Evolutionary conservation across 2,329 filamentous ascomycete species (phyloP).

Genomic region (Nemania diffusa): DNA sequence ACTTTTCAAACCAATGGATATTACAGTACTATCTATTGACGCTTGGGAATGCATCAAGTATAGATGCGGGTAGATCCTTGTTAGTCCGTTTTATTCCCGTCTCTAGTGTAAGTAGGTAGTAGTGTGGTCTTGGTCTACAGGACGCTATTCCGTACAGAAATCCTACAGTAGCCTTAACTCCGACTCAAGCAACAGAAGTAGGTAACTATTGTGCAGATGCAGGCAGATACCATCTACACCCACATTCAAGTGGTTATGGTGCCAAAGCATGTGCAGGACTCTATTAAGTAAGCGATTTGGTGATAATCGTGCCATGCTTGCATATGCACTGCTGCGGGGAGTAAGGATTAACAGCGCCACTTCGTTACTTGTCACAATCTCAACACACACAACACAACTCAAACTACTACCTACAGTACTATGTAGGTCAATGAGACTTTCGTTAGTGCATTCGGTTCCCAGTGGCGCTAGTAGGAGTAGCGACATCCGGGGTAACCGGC

Average conservation of each 20-base stretch:
- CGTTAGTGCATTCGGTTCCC: background rate
- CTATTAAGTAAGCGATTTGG: background rate
- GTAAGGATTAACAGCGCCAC: background rate
- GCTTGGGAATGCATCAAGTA: constrained; percentile 15
- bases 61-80: constrained; percentile 26
- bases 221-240: too few relatives aligned
- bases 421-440: background rate
- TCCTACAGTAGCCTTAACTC: too few relatives aligned
- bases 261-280: background rate
- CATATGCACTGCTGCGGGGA: constrained; percentile 6
- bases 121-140: too few relatives aligned
- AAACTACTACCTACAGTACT: too few relatives aligned
- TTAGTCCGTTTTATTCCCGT: background rate
- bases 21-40: background rate
- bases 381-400: background rate
- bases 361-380: constrained; percentile 1
- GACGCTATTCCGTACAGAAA: too few relatives aligned
- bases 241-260: too few relatives aligned
- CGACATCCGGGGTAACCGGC: constrained; percentile 13
- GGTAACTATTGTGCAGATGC: too few relatives aligned
- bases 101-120: background rate
- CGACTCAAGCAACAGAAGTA: too few relatives aligned
- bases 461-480: background rate
- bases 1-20: background rate
- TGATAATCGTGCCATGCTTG: constrained; percentile 9